Conservation (phyloP, 768 basidiomycete genomes). For the Infundibulicybe gibba region DNA sequence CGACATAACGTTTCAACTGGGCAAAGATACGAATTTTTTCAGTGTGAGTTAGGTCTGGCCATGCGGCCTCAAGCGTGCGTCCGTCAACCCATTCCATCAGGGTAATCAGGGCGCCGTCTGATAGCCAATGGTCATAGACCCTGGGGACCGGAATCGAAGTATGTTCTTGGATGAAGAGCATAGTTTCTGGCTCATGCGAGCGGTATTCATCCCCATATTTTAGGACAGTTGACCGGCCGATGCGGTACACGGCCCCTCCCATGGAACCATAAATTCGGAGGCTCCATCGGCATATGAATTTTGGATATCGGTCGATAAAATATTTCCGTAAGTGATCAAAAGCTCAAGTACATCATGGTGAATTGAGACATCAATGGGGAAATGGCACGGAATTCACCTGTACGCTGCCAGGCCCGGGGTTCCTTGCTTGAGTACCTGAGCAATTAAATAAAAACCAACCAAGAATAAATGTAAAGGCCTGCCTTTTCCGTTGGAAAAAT, state of each 20-base stretch:
- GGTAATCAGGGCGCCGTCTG: not conserved
- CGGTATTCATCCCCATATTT: not conserved
- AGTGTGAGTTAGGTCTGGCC: not conserved
- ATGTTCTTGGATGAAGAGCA: not conserved
- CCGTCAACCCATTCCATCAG: conserved; percentile 3
- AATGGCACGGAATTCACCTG: too few species aligned
- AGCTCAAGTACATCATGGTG: too few species aligned
- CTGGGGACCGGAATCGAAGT: conserved; percentile 1
- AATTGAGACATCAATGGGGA: too few species aligned
- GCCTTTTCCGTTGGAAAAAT: too few species aligned
- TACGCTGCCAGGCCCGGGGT: too few species aligned
- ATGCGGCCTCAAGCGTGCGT: not conserved
- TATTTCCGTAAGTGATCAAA: too few species aligned
- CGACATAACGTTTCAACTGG: not conserved
- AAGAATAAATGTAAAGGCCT: too few species aligned
- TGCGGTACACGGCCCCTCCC: conserved; percentile 3
- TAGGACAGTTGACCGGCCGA: not conserved
- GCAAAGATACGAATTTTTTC: not conserved
- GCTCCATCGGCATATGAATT: not conserved
- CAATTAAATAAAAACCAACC: too few species aligned
- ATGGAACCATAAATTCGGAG: not conserved
- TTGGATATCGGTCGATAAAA: too few species aligned
- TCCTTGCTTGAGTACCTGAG: too few species aligned
- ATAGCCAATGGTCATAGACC: conserved; percentile 1
- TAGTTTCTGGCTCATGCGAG: conserved; percentile 3